Conservation (phyloP, 495 filamentous ascomycete genomes). For the Staphylotrichum longicolle region DNA sequence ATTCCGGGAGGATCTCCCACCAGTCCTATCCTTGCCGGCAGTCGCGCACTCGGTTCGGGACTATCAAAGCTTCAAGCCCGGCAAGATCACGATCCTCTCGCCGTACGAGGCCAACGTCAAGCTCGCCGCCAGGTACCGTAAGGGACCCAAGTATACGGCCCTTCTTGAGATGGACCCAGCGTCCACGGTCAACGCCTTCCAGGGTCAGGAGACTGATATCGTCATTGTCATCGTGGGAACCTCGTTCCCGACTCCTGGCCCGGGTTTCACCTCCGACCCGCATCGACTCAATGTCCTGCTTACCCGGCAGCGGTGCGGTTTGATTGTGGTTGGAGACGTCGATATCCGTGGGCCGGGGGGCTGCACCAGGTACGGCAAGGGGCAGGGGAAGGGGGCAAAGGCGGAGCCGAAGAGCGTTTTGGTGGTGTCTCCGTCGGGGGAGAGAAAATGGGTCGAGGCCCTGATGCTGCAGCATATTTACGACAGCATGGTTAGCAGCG, state of each 20-base stretch:
- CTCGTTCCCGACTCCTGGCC: neutral
- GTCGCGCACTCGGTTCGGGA: too few species aligned
- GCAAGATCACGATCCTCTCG: neutral
- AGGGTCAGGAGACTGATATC: neutral
- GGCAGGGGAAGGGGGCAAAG: neutral
- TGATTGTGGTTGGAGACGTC: neutral
- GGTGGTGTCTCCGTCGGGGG: neutral
- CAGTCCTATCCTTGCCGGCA: too few species aligned
- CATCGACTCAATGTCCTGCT: neutral
- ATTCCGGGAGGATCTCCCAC: too few species aligned
- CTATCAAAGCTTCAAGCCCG: neutral
- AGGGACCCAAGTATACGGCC: too few species aligned
- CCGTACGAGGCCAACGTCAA: neutral
- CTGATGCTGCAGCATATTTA: neutral
- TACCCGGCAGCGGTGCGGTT: neutral
- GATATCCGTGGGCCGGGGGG: neutral
- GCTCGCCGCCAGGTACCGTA: too few species aligned
- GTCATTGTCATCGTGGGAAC: neutral
- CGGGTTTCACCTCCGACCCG: neutral
- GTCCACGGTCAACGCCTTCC: neutral
- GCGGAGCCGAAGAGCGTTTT: neutral
- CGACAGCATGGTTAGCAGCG: neutral
- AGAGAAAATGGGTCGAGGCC: neutral
- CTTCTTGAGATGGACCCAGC: neutral
- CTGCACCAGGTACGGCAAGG: neutral